Base-by-base conservation (phyloP, 306 rosid species). In the Sechiopsis laciniata region DNA sequence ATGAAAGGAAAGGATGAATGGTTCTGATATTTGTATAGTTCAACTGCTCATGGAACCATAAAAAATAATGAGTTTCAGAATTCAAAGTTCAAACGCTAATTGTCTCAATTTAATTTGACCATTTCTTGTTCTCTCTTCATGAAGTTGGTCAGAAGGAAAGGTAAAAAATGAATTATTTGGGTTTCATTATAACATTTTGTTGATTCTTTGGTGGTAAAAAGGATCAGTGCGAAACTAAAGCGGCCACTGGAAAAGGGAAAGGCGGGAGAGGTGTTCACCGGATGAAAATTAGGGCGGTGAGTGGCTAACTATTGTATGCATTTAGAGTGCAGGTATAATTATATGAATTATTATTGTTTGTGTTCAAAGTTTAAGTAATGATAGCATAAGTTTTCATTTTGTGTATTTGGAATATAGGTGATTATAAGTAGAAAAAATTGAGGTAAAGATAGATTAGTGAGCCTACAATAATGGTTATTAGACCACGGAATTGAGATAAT, bases 221-320 rank as follows among this genome's bases (percentile, higher is more conserved):
- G 7, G 9, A 60, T 26, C 5, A 60, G 66, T 60, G 66, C 19
- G 66, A 24, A 60, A 26, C 66, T 17, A 13, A 60, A 14, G 20
- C 42, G 29, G 66, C 66, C 66, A 26, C 14, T 29, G 68, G 68
- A 61, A 61, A 61, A 7, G 68, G 68, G 29, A 61, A 61, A 54
- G 21, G 20, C 7, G 7, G n/a, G 17, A 2, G 21, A 17, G 12
- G 37, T 32, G 37, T 32, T 32, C 37, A 32, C 37, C 3, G 37
- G 5, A 32, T 32, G 37, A 32, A 32, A 3, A 32, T 1, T 5
- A 32, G 37, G 37, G 37, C 37, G 37, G 37, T 5, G 4, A 32
- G 37, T 32, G 1, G 29, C 29, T 26, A 26, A 26, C 29, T 26
- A 26, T 26, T 26, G 29, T n/a, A n/a, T n/a, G n/a, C n/a, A n/a